Conservation (phyloP, 495 filamentous ascomycete genomes). For the Hypoxylon subgilvum region DNA sequence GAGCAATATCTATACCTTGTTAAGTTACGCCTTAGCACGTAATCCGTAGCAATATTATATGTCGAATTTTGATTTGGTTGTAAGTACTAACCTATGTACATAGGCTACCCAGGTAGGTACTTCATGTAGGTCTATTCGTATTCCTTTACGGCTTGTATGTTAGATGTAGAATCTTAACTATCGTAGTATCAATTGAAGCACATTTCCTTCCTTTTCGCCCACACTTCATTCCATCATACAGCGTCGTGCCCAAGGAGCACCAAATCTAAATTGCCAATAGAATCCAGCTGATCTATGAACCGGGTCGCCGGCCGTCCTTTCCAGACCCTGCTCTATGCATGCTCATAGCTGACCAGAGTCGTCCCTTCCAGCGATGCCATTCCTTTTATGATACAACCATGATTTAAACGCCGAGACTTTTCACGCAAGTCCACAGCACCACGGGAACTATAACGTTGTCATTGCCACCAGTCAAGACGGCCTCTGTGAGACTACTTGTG, state of each 20-base stretch:
- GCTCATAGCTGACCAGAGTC: background rate
- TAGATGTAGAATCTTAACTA: too few species aligned
- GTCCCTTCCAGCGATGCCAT: background rate
- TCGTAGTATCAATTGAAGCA: too few species aligned
- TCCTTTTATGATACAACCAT: conserved; percentile 5
- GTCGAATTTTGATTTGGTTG: too few species aligned
- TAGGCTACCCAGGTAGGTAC: too few species aligned
- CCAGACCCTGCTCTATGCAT: background rate
- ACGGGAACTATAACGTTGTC: conserved; percentile 99
- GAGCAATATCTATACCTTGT: too few species aligned
- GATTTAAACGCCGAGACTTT: conserved; percentile 70
- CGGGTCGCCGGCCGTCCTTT: background rate
- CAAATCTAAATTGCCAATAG: background rate
- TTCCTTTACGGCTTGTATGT: too few species aligned
- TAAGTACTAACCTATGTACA: too few species aligned
- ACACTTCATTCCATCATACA: background rate
- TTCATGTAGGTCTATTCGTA: too few species aligned
- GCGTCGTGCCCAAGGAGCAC: background rate
- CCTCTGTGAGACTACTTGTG: conserved; percentile 89
- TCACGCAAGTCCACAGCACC: conserved; percentile 87
- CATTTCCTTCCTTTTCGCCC: too few species aligned
- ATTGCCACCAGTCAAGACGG: conserved; percentile 94
- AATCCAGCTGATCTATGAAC: conserved; percentile 10
- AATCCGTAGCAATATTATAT: too few species aligned
- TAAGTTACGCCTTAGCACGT: too few species aligned